These are phyloP conservation scores for Syzygium aqueum DNA, from an alignment of 345 rosid genomes.

Conservation along the genomic window DNA sequence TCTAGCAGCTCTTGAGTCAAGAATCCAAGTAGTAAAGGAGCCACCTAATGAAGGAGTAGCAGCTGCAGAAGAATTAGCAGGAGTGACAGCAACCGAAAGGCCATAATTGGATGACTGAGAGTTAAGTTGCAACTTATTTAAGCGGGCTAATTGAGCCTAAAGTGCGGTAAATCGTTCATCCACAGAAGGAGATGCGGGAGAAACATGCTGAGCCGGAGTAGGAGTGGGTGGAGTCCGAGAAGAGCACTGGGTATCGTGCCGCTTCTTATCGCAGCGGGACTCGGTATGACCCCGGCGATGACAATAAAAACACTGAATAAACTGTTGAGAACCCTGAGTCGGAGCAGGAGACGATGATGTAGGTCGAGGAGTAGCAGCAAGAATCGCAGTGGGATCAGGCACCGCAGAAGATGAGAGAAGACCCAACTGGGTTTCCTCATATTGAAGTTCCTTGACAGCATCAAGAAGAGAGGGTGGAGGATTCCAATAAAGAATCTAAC, in stretches of 20 bases:
- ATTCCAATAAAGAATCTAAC: too few relatives aligned
- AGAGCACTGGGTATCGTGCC: neutral
- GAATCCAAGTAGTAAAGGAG: neutral
- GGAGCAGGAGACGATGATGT: neutral
- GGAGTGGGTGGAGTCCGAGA: neutral
- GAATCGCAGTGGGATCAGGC: neutral
- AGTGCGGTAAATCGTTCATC: neutral
- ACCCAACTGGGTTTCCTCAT: neutral
- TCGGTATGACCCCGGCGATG: neutral
- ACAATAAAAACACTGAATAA: neutral
- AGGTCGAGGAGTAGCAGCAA: neutral
- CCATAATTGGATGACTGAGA: too few relatives aligned
- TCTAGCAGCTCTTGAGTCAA: neutral
- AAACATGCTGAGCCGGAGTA: neutral
- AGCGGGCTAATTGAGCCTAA: neutral
- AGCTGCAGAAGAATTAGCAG: neutral
- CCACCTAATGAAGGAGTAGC: neutral
- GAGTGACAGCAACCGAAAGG: neutral
- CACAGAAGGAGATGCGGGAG: neutral
- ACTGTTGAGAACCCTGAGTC: neutral
- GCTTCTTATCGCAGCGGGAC: neutral
- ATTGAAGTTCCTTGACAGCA: neutral
- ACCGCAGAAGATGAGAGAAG: neutral
- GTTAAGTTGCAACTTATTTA: neutral
- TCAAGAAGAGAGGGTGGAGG: neutral